Conservation (phyloP, 2,329 filamentous ascomycete genomes). For the Hymenoscyphus infarciens region DNA sequence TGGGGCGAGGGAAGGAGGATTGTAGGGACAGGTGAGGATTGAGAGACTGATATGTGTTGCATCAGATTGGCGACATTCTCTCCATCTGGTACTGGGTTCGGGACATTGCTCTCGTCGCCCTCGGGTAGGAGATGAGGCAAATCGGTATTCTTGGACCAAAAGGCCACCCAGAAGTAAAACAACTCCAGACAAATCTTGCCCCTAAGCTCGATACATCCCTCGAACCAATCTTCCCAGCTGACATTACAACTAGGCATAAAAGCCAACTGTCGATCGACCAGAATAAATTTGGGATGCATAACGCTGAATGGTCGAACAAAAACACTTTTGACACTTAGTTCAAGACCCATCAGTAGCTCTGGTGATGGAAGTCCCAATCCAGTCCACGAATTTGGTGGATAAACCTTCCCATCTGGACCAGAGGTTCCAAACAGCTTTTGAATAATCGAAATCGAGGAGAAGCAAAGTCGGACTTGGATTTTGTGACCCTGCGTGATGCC, state of each 20-base stretch:
- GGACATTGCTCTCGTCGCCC: not conserved
- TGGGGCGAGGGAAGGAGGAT: conserved; percentile 73
- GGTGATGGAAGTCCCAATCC: conserved; percentile 60
- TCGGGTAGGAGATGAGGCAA: conserved; percentile 16
- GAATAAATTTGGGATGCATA: conserved; percentile 83
- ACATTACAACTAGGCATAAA: conserved; percentile 80
- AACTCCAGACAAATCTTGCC: conserved; percentile 61
- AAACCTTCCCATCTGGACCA: conserved; percentile 58
- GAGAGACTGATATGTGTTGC: conserved; percentile 4
- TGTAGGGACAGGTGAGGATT: conserved; percentile 43
- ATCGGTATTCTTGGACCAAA: conserved; percentile 54
- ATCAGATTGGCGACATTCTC: not conserved
- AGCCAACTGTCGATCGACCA: conserved; percentile 64
- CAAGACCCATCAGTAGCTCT: conserved; percentile 53
- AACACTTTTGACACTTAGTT: conserved; percentile 69
- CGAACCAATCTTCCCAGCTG: conserved; percentile 85
- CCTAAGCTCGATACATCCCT: conserved; percentile 66
- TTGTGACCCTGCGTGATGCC: conserved; percentile 35
- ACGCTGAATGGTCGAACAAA: conserved; percentile 79
- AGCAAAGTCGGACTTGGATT: conserved; percentile 59
- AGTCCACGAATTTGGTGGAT: conserved; percentile 54
- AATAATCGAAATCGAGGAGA: conserved; percentile 68
- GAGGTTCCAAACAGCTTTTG: conserved; percentile 74
- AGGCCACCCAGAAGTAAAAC: conserved; percentile 60
- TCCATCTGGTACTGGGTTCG: not conserved